Evolutionary conservation across 352 stramenopile genomes (phyloP).

Genomic region (Phytophthora sojae): DNA sequence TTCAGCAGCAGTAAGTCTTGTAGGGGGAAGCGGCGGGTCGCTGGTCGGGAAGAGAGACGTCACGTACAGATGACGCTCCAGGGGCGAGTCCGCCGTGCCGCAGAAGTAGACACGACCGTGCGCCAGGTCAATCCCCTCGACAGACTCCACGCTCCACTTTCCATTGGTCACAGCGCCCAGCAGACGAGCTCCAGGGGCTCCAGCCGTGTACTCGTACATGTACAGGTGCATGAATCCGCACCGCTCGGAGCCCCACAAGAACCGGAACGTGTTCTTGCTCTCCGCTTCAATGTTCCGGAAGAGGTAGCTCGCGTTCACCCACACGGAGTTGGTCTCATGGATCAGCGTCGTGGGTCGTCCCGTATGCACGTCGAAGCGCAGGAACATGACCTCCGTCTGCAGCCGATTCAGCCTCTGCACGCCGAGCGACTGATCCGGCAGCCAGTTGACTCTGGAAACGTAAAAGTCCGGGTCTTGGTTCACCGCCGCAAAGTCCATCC

Average conservation of each 20-base stretch:
- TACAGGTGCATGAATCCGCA: constrained; percentile 97
- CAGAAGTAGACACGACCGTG: constrained; percentile 91
- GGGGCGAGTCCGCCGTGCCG: constrained; percentile 84
- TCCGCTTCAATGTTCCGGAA: constrained; percentile 88
- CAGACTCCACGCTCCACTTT: constrained; percentile 81
- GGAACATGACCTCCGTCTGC: constrained; percentile 74
- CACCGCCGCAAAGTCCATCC: constrained; percentile 72
- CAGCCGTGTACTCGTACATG: constrained; percentile 91
- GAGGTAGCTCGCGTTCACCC: constrained; percentile 97
- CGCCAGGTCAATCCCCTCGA: constrained; percentile 82
- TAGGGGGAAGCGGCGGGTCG: constrained; percentile 49
- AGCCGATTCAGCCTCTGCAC: constrained; percentile 90
- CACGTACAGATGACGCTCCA: constrained; percentile 94
- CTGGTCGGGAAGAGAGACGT: constrained; percentile 62
- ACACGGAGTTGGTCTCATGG: constrained; percentile 91
- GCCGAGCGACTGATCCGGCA: constrained; percentile 93
- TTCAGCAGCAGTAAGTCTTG: constrained; percentile 77
- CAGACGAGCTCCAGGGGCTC: constrained; percentile 43
- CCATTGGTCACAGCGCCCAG: constrained; percentile 74
- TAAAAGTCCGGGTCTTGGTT: constrained; percentile 82
- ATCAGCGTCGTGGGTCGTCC: constrained; percentile 82
- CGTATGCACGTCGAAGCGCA: constrained; percentile 83
- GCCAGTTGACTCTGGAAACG: constrained; percentile 94
- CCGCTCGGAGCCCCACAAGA: constrained; percentile 95
- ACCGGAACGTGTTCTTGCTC: constrained; percentile 91